Evolutionary conservation across 169 alveolate genomes (phyloP).

Genomic region (Plasmodium gonderi): DNA sequence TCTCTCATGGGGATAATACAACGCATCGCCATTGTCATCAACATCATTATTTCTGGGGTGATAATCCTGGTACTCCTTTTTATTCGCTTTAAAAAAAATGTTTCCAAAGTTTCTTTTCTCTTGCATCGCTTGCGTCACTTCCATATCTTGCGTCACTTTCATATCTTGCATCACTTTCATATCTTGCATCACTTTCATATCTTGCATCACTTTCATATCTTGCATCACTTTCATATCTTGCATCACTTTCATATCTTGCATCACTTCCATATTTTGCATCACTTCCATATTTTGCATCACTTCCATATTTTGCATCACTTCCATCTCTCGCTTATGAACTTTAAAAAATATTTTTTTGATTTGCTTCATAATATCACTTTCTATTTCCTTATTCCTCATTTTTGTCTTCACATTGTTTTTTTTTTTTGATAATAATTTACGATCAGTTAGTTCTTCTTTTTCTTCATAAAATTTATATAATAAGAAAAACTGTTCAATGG

Average conservation of each 20-base stretch:
- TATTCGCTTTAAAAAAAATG: too few relatives aligned
- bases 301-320: not conserved
- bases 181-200: too few relatives aligned
- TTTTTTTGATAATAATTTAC: not conserved
- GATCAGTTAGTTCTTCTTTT: not conserved
- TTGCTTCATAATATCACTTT: conserved; percentile 11
- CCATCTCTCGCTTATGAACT: not conserved
- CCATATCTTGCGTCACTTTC: too few relatives aligned
- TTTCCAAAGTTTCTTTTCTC: too few relatives aligned
- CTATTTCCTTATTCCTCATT: not conserved
- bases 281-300: not conserved
- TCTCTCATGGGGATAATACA: too few relatives aligned
- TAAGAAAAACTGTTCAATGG: conserved; percentile 33
- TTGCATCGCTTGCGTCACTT: too few relatives aligned
- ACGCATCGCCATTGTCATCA: too few relatives aligned
- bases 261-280: not conserved
- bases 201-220: too few relatives aligned
- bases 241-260: not conserved
- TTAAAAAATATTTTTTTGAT: not conserved
- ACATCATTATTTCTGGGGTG: too few relatives aligned
- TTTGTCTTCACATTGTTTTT: not conserved
- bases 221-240: not conserved
- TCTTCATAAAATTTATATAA: conserved; percentile 22
- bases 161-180: too few relatives aligned
- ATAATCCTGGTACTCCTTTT: too few relatives aligned